Base-by-base conservation (phyloP, 495 filamentous ascomycete species). In the Parachaetomium inaequale region DNA sequence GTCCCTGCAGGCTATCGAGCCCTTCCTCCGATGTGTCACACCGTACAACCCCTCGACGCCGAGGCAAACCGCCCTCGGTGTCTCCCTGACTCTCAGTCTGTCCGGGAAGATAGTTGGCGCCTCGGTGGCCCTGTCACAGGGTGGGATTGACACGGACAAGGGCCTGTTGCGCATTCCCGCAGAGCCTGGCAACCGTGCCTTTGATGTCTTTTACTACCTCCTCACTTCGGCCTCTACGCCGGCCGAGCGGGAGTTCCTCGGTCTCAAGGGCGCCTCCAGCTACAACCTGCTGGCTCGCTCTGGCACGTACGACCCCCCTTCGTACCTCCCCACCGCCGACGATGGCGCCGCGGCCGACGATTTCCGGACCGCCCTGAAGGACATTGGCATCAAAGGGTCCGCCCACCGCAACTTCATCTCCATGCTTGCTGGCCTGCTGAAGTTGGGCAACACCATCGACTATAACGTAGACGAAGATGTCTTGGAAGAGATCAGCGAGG, bases 171-270 rank as follows among this genome's bases (percentile, higher is more conserved):
- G 91, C 40, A 83, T 98, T 28, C 90, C 94, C 0, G 72, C 84
- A 0, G 86, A 96, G 70, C 61, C 85, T 7, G 94, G 95, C 23
- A 92, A 89, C 70, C 87, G 94, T 60, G 94, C 93, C n/a, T 98
- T 98, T 67, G 93, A 98, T 70, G 95, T 93, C 29, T 98, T 98
- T 73, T 98, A 98, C 76, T 98, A 97, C 66, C 85, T 98, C 3
- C 80, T 96, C 25, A 95, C 93, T 1, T 90, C 89, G 29, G 87
- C 91, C 15, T 95, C 94, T 0, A 95, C 92, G 2, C 88, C 88
- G 1, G 91, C 92, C 1, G 94, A 98, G 77, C 83, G 92, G 40
- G 92, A 98, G 70, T 96, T 91, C 59, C 79, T 98, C n/a, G 87
- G 87, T 46, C 79, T 98, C 34, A 89, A 92, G 74, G 81, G 84